Base-by-base conservation (phyloP, 108 stramenopile species). In the Cylindrotheca fusiformis region DNA sequence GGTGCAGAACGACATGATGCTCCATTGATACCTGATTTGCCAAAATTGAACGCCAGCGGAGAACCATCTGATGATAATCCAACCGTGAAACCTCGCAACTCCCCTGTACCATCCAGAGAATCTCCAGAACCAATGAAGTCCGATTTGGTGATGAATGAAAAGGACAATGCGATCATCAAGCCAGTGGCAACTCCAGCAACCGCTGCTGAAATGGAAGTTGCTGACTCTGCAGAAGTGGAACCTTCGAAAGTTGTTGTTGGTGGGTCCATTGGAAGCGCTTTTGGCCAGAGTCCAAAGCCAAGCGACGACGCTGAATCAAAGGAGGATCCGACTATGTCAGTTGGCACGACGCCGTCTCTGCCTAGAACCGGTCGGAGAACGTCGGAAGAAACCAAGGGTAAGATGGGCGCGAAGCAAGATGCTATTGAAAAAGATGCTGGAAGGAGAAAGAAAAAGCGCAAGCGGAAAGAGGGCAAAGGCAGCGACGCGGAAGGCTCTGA, bases 311-410 rank as follows among this genome's bases (percentile, higher is more conserved):
- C 36, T 10, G 14, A 6, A 41, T 10, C 36, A 6, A 41, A 41
- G 14, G 36, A 41, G 14, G 17, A 24, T n/a, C 52, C 52, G 4
- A 3, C 52, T 2, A 24, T 32, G 23, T 52, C 63, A 1, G 52
- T 53, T 23, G 63, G 22, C n/a, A 49, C 63, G 20, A 30, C 29
- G 21, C 33, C 52, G 10, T 51, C 63, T 18, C 28, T 61, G 6
- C 63, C 50, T 10, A 21, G 19, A 31, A 30, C 79, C 48, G 87
- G 87, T 41, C 58, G 87, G 20, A 73, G 75, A 31, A 86, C 91
- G 25, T 84, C 86, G 1, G 78, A 87, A 48, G 65, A 77, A 49
- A 87, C 88, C 1, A 82, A 80, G 21, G 87, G 88, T 52, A 73
- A 76, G 55, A 81, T 87, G 64, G 52, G 20, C 33, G 27, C 57